Evolutionary conservation across 371 early-diverging fungal species (phyloP), one percentile per base, ranked within the genome.

Genomic region (Mortierella sp.): DNA sequence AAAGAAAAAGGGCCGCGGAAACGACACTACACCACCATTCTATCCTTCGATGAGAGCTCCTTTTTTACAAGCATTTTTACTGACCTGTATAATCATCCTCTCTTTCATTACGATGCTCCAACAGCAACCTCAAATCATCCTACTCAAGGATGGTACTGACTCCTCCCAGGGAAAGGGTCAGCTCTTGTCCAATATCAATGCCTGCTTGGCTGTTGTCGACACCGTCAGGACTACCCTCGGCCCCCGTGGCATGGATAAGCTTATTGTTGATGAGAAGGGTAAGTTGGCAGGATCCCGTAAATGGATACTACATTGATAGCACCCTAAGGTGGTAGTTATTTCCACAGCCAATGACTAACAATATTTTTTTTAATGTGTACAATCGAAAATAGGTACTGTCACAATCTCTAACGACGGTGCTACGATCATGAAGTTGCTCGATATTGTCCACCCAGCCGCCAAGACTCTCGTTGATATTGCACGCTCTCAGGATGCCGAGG

Each of bases 321-420:
- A 24, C 34, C 34, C 11, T 7, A 14, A 34, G 26, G 6, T 10
- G 24, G 68, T 11, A 50, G 50, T 2, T 16, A 9, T 24, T 5
- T 38, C 68, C 5, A 42, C 38, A 21, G 34, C 16, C 9, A 16
- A 21, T 34, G 34, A 31, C 65, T 38, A 24, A 54, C 70, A 2
- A 54, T 73, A 4, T 26, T 6, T 63, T 34, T 63, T 31, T 34
- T 63, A 19, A 34, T 3, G 6, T 34, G 34, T 3, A 26, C 14
- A 34, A 63, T 34, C 19, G 50, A 34, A 34, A 55, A 55, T 80
- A 95, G 95, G 96, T 68, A 92, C 96, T 73, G 98, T 98, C 48
- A 97, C 99, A 21, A 99, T 99, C 84, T 99, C 99, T 42, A 99
- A 99, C 91, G 99, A 99, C 91, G 99, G 99, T 79, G 99, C 99